These are phyloP conservation scores for Scedosporium dehoogii DNA, from an alignment of 2,329 filamentous ascomycete genomes.

Conservation along the genomic window DNA sequence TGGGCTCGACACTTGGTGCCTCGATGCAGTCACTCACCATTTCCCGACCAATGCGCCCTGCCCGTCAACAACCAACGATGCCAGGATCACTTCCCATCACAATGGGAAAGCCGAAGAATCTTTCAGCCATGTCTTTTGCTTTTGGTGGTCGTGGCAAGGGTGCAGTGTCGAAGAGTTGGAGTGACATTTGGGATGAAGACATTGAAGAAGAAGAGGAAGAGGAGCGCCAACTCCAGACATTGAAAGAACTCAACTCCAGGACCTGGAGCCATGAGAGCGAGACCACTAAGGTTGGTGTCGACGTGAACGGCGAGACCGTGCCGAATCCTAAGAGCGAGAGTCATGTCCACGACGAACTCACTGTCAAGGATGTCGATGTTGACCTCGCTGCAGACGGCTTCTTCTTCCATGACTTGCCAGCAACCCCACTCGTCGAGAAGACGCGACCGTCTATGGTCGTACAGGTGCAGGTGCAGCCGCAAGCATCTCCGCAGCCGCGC, in stretches of 20 bases:
- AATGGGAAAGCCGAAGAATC: constrained; percentile 63
- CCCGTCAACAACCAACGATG: constrained; percentile 27
- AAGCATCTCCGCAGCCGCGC: constrained; percentile 24
- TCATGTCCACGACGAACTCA: constrained; percentile 15
- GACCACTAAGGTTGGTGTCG: constrained; percentile 12
- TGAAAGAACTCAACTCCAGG: constrained; percentile 61
- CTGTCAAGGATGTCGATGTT: constrained; percentile 45
- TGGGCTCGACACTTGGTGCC: constrained; percentile 71
- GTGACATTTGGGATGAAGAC: constrained; percentile 95
- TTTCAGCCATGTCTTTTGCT: constrained; percentile 64
- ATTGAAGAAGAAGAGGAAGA: constrained; percentile 60
- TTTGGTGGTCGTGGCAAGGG: constrained; percentile 66
- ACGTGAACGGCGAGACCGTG: constrained; percentile 18
- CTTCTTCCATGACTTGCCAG: constrained; percentile 54
- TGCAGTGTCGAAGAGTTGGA: constrained; percentile 95
- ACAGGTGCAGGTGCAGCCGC: constrained; percentile 18
- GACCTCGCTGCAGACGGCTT: constrained; percentile 60
- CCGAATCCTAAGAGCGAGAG: constrained; percentile 16
- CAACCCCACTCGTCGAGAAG: constrained; percentile 27
- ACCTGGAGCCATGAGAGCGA: constrained; percentile 73
- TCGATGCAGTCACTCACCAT: constrained; percentile 70
- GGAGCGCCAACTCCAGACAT: constrained; percentile 29
- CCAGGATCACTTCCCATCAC: constrained; percentile 68
- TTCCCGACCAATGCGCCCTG: constrained; percentile 26
- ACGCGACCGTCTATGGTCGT: constrained; percentile 18